These are phyloP conservation scores for Ziziphus jujuba DNA, from an alignment of 306 rosid genomes.

Conservation along the genomic window DNA sequence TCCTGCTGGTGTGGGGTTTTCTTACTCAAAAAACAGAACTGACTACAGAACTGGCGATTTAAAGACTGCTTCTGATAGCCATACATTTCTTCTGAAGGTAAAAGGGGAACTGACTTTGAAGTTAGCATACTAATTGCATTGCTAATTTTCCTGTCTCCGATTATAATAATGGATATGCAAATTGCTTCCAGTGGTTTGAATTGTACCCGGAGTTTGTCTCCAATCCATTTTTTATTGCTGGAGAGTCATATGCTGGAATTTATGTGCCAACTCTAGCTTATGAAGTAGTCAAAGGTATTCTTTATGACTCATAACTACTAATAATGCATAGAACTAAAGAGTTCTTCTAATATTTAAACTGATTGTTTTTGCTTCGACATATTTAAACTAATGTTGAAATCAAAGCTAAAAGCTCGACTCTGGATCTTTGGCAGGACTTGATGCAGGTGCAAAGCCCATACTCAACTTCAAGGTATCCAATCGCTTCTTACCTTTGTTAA, in stretches of 20 bases:
- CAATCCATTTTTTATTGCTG: constrained; percentile 72
- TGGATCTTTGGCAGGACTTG: constrained; percentile 54
- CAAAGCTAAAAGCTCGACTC: constrained; percentile 5
- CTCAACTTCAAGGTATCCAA: constrained; percentile 73
- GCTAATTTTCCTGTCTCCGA: constrained; percentile 18
- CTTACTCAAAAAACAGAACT: constrained; percentile 64
- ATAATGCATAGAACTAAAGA: not conserved
- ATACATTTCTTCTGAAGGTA: constrained; percentile 87
- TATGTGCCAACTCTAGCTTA: constrained; percentile 89
- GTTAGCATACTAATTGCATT: constrained; percentile 4
- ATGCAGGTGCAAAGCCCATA: constrained; percentile 52
- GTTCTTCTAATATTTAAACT: not conserved
- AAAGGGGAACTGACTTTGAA: constrained; percentile 12
- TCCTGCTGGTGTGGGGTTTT: constrained; percentile 93
- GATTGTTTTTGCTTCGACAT: not conserved
- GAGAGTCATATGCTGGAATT: constrained; percentile 94
- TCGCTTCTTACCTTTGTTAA: constrained; percentile 19
- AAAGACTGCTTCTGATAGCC: constrained; percentile 79
- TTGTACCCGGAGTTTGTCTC: constrained; percentile 68
- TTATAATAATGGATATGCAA: constrained; percentile 23
- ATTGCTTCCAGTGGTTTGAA: constrained; percentile 72
- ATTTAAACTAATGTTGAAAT: not conserved
- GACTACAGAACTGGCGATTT: constrained; percentile 77
- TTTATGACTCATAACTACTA: not conserved
- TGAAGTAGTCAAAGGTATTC: constrained; percentile 77